Evolutionary conservation across 2,329 filamentous ascomycete genomes (phyloP), one percentile per base, ranked within the genome.

Genomic region (Teratosphaeria pseudoeucalypti): DNA sequence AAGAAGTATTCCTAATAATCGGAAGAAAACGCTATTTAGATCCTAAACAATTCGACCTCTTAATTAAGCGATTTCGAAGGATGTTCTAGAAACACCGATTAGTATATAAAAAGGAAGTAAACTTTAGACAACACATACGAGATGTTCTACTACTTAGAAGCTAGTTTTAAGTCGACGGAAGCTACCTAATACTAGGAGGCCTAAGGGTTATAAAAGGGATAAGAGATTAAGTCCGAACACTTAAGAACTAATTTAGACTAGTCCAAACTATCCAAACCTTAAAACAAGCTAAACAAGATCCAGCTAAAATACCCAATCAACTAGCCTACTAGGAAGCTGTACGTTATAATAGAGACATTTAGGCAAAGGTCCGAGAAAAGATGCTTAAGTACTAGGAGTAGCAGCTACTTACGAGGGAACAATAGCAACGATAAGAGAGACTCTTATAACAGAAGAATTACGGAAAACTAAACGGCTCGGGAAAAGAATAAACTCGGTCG

Each of bases 121-220:
- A 56, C 27, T 16, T 23, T n/a, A 34, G 34, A 16, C 12, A 23
- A 3, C 61, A 59, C 34, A 23, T 64, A 52, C n/a, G 32, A 47
- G 58, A 64, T 29, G 6, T 23, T 16, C 34, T 56, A 54, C 62
- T 37, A 47, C 32, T 64, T 12, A 54, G 62, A 53, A 62, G 62
- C 37, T 29, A 27, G 12, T 61, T 64, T 29, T 52, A 43, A 14
- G 11, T 11, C 2, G n/a, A 34, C 34, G 49, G 53, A 34, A 34
- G 58, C 2, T 64, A 64, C 26, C 34, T 58, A 10, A 54, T 34
- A 9, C 61, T 26, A 19, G 47, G 61, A 47, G 39, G 61, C 12
- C 56, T 57, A 14, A 58, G 58, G 14, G 37, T 64, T 16, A 39
- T 12, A 56, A 39, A 29, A 39, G 34, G 7, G 14, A 39, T 39